Evolutionary conservation across 2,329 filamentous ascomycete genomes (phyloP), one percentile per base, ranked within the genome.

Genomic region (Trematosphaeria pertusa): DNA sequence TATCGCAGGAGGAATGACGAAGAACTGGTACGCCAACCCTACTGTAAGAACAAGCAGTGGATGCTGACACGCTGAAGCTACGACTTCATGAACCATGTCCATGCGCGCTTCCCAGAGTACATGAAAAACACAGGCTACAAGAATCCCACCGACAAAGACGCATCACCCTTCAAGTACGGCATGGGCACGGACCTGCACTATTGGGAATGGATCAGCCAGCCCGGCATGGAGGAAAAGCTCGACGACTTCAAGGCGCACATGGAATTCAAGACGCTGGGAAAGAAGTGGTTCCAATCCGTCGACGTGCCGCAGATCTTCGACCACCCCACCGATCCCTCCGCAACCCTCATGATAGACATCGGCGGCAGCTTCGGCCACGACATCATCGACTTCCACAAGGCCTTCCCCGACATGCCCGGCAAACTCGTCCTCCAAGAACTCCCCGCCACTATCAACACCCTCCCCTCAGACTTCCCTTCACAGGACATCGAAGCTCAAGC

Each of bases 391-490:
- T 42, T 50, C 37, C 36, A 46, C 20, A 20, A 34, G 5, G 24
- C 42, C 7, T 42, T 46, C 33, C 47, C 43, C 8, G 20, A 41
- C 7, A 3, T 46, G n/a, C 37, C 37, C n/a, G 47, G 47, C 5
- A 42, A 37, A 15, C 22, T 50, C 3, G 35, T 53, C 9, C 20
- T 53, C n/a, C 36, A 53, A 26, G 50, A 53, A 10, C 43, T 53
- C 4, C 50, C 50, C 4, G 21, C 30, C 3, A 28, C 33, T 4
- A 39, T 50, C 15, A 20, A 42, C 11, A 12, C 6, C 17, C 33
- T 49, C 7, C 15, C 20, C 14, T 6, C 18, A 5, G 15, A 15
- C n/a, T 41, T 46, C 12, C 36, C 38, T 5, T 28, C 24, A 28
- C 31, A 28, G 11, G 24, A 37, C 22, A 45, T 50, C 24, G 17